Evolutionary conservation across 805 yeast genomes (phyloP), one percentile per base, ranked within the genome.

Genomic region (Brettanomyces sp.): DNA sequence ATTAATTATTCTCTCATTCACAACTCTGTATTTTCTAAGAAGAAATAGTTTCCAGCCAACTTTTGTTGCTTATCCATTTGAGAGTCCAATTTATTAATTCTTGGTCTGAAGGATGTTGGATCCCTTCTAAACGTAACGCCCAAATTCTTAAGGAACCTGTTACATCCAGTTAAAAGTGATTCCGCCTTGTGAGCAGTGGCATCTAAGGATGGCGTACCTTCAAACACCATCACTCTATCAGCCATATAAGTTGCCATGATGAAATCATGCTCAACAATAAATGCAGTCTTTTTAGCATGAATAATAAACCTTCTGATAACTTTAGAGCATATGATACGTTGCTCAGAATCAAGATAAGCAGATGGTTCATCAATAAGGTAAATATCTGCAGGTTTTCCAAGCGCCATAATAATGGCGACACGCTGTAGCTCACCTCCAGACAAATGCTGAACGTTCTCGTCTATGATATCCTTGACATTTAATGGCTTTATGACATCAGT

Each of bases 351-450:
- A 67, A 93, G 79, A 70, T 93, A 93, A 22, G 99, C 99, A 51
- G 97, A 89, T 42, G 99, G 99, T 71, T 93, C 99, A 68, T 93
- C 99, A 57, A 93, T 93, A 65, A 93, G 77, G 66, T 93, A 93
- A 56, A 93, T 86, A 68, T 93, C 99, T 28, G 99, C 98, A 18
- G 86, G 86, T 43, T 83, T 72, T 79, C 99, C 99, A 49, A 93
- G 75, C 4, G 98, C 82, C 64, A 93, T 76, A 35, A 89, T 95
- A 68, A 93, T 91, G 53, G 99, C 99, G 50, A 93, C 99, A 76
- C 99, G 85, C 73, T 93, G 99, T 73, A 93, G 77, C 74, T 93
- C 99, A 81, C 99, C 99, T 73, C 99, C 99, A 42, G 97, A 90
- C 67, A 93, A 74, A 58, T 88, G 87, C 73, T 88, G 96, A 45